Conservation (phyloP, 108 stramenopile species). For the Cyclotella atomus region DNA sequence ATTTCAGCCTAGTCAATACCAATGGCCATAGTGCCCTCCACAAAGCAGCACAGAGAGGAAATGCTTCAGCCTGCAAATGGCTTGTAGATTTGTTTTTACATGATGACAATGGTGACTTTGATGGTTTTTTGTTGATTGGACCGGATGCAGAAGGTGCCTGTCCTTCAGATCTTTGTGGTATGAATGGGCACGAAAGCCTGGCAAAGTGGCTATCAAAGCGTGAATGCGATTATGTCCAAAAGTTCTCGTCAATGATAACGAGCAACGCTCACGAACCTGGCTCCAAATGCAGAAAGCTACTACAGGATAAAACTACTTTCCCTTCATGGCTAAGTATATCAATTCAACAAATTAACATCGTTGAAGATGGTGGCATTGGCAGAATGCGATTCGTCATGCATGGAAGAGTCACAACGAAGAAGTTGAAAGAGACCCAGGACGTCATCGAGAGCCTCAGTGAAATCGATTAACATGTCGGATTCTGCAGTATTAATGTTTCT, state of each 20-base stretch:
- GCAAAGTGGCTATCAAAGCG: conserved; percentile 28
- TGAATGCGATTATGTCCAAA: conserved; percentile 26
- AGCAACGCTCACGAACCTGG: neutral
- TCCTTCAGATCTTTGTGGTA: conserved; percentile 79
- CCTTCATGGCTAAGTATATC: conserved; percentile 3
- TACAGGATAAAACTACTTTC: neutral
- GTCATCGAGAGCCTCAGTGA: no score
- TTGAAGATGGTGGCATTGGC: no score
- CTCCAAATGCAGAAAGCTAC: neutral
- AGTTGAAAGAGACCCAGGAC: no score
- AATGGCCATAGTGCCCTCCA: conserved; percentile 86
- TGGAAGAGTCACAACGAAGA: no score
- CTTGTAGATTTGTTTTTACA: conserved; percentile 46
- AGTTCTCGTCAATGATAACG: neutral
- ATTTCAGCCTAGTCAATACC: conserved; percentile 61
- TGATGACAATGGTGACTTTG: neutral
- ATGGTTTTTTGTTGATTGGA: conserved; percentile 49
- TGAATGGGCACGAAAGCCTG: conserved; percentile 31
- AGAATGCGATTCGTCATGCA: no score
- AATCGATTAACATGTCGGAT: no score
- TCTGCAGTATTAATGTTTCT: no score
- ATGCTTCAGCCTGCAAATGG: conserved; percentile 59
- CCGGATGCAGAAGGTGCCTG: conserved; percentile 79
- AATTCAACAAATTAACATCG: no score
- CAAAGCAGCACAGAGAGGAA: conserved; percentile 86